Percentiles rank a stretch among this genome's conserved stretches.
These are phyloP conservation scores for Coemansia sp. DNA, from an alignment of 192 early-diverging fungal genomes.

Conservation along the genomic window DNA sequence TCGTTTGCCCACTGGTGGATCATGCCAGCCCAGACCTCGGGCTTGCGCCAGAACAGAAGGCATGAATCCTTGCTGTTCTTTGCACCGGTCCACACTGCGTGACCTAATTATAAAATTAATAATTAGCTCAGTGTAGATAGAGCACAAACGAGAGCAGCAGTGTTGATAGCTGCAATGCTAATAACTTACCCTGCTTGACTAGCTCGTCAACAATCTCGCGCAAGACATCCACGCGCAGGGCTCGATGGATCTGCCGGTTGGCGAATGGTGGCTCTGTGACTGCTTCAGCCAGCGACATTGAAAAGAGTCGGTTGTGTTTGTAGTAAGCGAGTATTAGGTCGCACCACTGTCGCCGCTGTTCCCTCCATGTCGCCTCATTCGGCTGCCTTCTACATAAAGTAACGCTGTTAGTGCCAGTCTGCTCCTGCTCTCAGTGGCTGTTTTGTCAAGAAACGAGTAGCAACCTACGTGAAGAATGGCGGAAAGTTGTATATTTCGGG, in stretches of 20 bases:
- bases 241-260: slow-evolving; percentile 70
- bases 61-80: slow-evolving; percentile 54
- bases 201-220: slow-evolving; percentile 73
- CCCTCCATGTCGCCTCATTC: slow-evolving; percentile 75
- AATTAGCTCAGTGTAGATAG: background rate
- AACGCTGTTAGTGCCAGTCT: background rate
- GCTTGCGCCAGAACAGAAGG: slow-evolving; percentile 82
- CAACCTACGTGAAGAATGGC: slow-evolving; percentile 85
- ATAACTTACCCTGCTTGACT: slow-evolving; percentile 57
- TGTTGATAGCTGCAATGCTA: background rate
- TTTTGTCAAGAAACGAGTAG: background rate
- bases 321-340: slow-evolving; percentile 73
- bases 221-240: slow-evolving; percentile 59
- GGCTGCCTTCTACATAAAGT: slow-evolving; percentile 65
- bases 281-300: slow-evolving; percentile 61
- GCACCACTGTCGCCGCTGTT: slow-evolving; percentile 79
- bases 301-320: slow-evolving; percentile 59
- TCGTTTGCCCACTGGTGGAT: slow-evolving; percentile 77
- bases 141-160: background rate
- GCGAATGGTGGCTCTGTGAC: slow-evolving; percentile 61
- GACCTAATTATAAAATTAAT: slow-evolving; percentile 20
- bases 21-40: slow-evolving; percentile 84
- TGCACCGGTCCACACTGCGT: slow-evolving; percentile 47
- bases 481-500: slow-evolving; percentile 87
- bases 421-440: background rate